phyloP scores from a whole-genome alignment of 192 early-diverging fungal species.

The Backusella circina region DNA sequence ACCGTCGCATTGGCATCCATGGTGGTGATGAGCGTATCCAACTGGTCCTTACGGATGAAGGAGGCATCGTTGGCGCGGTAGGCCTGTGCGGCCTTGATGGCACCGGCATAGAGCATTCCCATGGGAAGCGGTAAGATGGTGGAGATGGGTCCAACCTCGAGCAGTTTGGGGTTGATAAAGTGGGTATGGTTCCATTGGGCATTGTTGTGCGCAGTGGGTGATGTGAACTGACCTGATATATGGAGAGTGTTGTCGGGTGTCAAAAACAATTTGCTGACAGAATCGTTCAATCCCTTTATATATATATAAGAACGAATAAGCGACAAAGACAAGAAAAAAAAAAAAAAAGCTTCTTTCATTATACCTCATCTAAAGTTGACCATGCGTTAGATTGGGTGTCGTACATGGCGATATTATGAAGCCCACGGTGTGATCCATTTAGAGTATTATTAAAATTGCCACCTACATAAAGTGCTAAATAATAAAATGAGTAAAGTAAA shows the following conservation, averaged over 20 bases:
- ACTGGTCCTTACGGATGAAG: not conserved
- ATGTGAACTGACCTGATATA: not conserved
- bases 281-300: slow-evolving; percentile 24
- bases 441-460: slow-evolving; percentile 14
- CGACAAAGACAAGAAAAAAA: not conserved
- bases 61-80: slow-evolving; percentile 6
- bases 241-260: not conserved
- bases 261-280: not conserved
- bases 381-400: not conserved
- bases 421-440: not conserved
- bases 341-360: not conserved
- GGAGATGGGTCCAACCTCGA: not conserved
- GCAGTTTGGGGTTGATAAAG: not conserved
- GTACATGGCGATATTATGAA: not conserved
- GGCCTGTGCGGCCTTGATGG: slow-evolving; percentile 12
- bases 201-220: not conserved
- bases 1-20: slow-evolving; percentile 25
- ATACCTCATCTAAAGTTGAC: not conserved
- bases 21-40: not conserved
- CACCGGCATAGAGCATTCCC: slow-evolving; percentile 3
- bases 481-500: not conserved
- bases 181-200: not conserved
- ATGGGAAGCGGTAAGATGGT: not conserved
- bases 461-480: slow-evolving; percentile 10
- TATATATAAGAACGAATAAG: no score